Conservation (phyloP, 2,329 filamentous ascomycete species). For the Penicillium verrucosum region DNA sequence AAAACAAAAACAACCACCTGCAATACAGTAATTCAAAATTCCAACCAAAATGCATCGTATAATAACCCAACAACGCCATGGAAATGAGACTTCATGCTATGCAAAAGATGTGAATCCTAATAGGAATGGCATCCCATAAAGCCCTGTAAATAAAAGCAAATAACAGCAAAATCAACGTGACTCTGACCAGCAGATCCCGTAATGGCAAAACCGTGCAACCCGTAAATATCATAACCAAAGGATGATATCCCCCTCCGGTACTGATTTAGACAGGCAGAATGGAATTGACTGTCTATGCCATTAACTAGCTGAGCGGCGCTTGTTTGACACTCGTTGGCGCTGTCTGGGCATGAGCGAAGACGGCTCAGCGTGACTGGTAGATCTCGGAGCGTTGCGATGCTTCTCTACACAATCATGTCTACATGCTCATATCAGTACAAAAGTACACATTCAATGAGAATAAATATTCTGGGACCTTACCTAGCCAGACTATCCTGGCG, state of each 20-base stretch:
- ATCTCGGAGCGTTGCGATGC: neutral
- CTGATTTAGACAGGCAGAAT: neutral
- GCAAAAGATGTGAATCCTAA: neutral
- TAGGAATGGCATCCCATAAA: neutral
- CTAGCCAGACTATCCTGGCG: slow-evolving; percentile 15
- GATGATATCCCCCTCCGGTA: neutral
- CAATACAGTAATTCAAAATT: neutral
- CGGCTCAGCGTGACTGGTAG: neutral
- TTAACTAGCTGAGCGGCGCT: neutral
- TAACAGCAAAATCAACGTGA: neutral
- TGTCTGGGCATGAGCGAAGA: neutral
- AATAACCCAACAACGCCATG: slow-evolving; percentile 2
- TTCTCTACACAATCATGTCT: slow-evolving; percentile 1
- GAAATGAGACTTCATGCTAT: neutral
- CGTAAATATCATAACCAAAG: neutral
- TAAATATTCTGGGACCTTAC: slow-evolving; percentile 1
- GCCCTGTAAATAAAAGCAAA: neutral
- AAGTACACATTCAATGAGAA: neutral
- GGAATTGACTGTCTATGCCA: neutral
- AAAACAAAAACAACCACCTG: neutral
- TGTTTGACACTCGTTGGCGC: neutral
- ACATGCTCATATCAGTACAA: neutral
- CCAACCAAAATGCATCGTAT: slow-evolving; percentile 7
- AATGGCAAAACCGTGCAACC: neutral
- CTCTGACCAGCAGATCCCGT: neutral